Conservation (phyloP, 2,329 filamentous ascomycete genomes). For the Parascedosporium putredinis region DNA sequence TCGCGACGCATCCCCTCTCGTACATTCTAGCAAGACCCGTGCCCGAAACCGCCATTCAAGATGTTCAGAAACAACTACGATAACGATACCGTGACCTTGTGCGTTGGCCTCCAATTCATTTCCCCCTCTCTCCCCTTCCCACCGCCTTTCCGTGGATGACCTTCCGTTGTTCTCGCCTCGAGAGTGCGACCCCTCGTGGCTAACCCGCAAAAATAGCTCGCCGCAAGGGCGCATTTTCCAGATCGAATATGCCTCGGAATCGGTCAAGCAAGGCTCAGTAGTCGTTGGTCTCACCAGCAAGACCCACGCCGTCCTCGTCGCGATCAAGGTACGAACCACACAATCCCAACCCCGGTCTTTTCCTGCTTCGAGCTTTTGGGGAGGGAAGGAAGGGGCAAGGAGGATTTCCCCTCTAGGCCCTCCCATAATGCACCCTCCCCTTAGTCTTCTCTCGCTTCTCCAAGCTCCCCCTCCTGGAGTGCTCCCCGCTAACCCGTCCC, state of each 20-base stretch:
- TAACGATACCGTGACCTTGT: constrained; percentile 99
- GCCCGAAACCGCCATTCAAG: constrained; percentile 24
- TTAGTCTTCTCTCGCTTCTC: too few relatives aligned
- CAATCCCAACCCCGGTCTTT: too few relatives aligned
- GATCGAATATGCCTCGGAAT: constrained; percentile 97
- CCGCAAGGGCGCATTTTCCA: constrained; percentile 99
- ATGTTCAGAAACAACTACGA: constrained; percentile 99
- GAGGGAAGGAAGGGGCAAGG: too few relatives aligned
- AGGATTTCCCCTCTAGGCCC: background rate
- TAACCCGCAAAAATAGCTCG: constrained; percentile 49
- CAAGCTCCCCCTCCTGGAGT: background rate
- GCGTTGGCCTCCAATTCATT: constrained; percentile 31
- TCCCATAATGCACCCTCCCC: too few relatives aligned
- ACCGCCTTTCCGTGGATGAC: constrained; percentile 13
- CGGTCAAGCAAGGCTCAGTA: constrained; percentile 97
- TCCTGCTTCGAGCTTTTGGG: too few relatives aligned
- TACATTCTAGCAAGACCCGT: background rate
- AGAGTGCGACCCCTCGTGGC: constrained; percentile 18
- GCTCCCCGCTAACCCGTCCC: constrained; percentile 3
- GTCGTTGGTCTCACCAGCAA: constrained; percentile 97
- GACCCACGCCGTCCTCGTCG: constrained; percentile 91
- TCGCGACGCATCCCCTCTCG: background rate
- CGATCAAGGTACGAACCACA: constrained; percentile 65
- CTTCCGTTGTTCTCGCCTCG: too few relatives aligned
- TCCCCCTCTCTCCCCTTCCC: constrained; percentile 9